A percentile compares a stretch with the other conserved stretches of the same genome.
Conservation (phyloP, 139 green algal species). For the Chlamydomonas asymmetrica region DNA sequence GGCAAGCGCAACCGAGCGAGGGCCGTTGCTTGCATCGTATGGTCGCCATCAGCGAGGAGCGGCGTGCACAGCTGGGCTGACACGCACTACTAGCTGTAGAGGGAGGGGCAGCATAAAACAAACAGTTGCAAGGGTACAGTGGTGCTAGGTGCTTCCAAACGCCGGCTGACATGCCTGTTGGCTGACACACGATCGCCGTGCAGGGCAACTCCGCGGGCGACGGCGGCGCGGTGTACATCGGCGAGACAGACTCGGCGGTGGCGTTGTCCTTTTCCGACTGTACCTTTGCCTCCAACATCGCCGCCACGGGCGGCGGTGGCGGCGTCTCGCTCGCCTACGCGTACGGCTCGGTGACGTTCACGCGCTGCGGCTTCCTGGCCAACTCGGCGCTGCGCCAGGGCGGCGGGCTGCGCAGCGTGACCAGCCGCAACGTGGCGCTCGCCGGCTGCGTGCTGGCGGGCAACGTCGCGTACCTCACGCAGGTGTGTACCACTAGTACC, state of each 20-base stretch:
- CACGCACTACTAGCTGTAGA: too few relatives aligned
- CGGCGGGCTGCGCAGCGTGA: background rate
- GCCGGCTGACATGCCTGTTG: too few relatives aligned
- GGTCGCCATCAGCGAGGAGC: too few relatives aligned
- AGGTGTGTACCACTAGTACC: too few relatives aligned
- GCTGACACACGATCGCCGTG: too few relatives aligned
- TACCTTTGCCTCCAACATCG: conserved; percentile 9
- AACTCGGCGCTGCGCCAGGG: background rate
- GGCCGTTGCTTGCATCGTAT: too few relatives aligned
- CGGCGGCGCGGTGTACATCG: background rate
- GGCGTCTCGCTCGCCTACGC: background rate
- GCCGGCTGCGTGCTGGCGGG: background rate
- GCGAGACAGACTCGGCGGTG: background rate
- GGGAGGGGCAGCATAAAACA: too few relatives aligned
- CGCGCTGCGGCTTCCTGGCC: background rate
- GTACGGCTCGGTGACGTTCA: background rate
- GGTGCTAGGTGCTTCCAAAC: too few relatives aligned
- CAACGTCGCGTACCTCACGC: background rate
- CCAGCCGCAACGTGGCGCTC: background rate
- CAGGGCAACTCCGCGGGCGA: background rate
- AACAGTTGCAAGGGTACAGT: too few relatives aligned
- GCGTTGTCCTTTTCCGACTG: background rate
- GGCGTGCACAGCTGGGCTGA: too few relatives aligned
- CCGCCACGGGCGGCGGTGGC: background rate
- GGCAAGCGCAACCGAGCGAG: too few relatives aligned